Conservation (phyloP, 371 early-diverging fungal species). For the Mucor mucedo region DNA sequence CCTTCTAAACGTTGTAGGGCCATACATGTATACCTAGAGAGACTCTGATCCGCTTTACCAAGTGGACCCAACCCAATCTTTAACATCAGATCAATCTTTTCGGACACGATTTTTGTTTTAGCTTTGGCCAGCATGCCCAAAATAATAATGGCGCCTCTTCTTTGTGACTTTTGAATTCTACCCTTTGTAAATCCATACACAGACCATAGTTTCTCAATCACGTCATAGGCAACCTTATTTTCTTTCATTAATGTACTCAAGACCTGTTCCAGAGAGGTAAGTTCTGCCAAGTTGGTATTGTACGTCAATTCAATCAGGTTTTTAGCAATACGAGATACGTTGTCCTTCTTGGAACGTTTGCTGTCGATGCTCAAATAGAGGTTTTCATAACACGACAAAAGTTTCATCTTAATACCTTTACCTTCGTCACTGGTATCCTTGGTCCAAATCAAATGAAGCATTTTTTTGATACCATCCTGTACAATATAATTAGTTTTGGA, state of each 20-base stretch:
- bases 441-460: slow-evolving; percentile 96
- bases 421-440: slow-evolving; percentile 86
- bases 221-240: slow-evolving; percentile 61
- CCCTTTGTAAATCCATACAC: slow-evolving; percentile 79
- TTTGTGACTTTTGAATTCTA: slow-evolving; percentile 71
- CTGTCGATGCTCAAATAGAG: slow-evolving; percentile 78
- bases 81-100: slow-evolving; percentile 82
- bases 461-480: slow-evolving; percentile 85
- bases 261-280: slow-evolving; percentile 92
- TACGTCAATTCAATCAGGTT: slow-evolving; percentile 84
- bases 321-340: slow-evolving; percentile 67
- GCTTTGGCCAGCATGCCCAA: slow-evolving; percentile 92
- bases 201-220: slow-evolving; percentile 85
- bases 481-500: background rate
- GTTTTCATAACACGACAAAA: slow-evolving; percentile 78
- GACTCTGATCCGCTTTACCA: slow-evolving; percentile 73
- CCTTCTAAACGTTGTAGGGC: slow-evolving; percentile 82
- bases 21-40: slow-evolving; percentile 91
- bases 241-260: slow-evolving; percentile 75
- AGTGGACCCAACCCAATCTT: slow-evolving; percentile 85
- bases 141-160: slow-evolving; percentile 91
- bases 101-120: slow-evolving; percentile 74
- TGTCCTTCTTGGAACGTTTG: slow-evolving; percentile 60
- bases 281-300: slow-evolving; percentile 86
- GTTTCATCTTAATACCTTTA: slow-evolving; percentile 78